Base-by-base conservation (phyloP, 2,329 filamentous ascomycete species). In the Zymoseptoria crescenta region DNA sequence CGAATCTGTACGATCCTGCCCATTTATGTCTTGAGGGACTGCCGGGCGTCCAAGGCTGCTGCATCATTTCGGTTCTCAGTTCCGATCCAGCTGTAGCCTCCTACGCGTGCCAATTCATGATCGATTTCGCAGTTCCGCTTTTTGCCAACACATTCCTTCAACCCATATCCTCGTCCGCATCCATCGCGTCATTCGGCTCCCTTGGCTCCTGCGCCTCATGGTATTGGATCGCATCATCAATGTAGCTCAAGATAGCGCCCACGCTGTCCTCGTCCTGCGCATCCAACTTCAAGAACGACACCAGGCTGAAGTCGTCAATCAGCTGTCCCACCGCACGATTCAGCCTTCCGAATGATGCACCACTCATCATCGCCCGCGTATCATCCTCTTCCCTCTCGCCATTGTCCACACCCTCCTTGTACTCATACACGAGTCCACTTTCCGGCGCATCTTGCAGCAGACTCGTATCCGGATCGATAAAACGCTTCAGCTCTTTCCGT, bases 231-330 rank as follows among this genome's bases (percentile, higher is more conserved):
- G 89, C 89, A 75, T 96, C 91, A 73, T 96, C 92, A 67, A 96
- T 94, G 76, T 95, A 91, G 78, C 91, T 96, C 67, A 96, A 75
- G 27, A 96, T 87, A 1, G 82, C 86, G 1, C 83, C 87, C 3
- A 97, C 86, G 70, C 93, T 97, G 68, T 97, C 91, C 76, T 97
- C 93, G 68, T 96, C 87, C 65, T 94, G 88, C 28, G 87, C 88
- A 70, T 97, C 89, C 51, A 97, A 79, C 76, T 92, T 90, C 59
- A 96, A 79, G 72, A 96, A 99, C 53, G 89, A 96, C 10, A 99
- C 90, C 90, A 99, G 95, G 77, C 91, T 96, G 76, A 96, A 99
- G 74, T 91, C 94, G 74, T 97, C 94, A 65, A 99, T 96, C 64
- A 99, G 78, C 56, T 89, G 85, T 0, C 89, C 94, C 4, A 99